Evolutionary conservation across 768 basidiomycete genomes (phyloP).

Genomic region (Pulveroboletus sp.): DNA sequence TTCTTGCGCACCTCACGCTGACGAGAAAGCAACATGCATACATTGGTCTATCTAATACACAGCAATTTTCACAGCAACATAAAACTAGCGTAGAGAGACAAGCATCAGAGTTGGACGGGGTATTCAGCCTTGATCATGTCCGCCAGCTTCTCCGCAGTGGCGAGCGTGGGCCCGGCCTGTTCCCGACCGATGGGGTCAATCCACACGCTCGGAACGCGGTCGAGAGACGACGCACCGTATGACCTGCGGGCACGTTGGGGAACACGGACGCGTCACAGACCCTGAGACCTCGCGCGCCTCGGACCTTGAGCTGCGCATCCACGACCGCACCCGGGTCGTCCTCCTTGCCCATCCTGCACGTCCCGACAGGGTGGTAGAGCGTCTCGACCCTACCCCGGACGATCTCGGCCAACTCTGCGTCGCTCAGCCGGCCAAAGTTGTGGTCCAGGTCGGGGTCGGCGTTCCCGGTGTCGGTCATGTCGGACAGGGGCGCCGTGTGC

Average conservation of each 20-base stretch:
- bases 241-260: conserved; percentile 42
- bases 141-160: conserved; percentile 35
- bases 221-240: conserved; percentile 32
- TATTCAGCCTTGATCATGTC: conserved; percentile 31
- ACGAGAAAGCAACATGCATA: no score
- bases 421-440: conserved; percentile 30
- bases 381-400: conserved; percentile 37
- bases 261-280: conserved; percentile 46
- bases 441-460: conserved; percentile 36
- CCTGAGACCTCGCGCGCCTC: conserved; percentile 40
- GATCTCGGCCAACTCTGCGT: conserved; percentile 33
- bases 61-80: no score
- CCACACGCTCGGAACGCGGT: background rate
- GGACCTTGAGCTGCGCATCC: conserved; percentile 40
- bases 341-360: conserved; percentile 36
- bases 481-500: conserved; percentile 36
- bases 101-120: background rate
- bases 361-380: conserved; percentile 42
- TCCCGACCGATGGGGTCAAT: background rate
- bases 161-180: conserved; percentile 29
- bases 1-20: no score
- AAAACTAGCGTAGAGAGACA: no score
- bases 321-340: conserved; percentile 41
- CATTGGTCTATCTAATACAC: no score
- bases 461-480: conserved; percentile 32